Conservation (phyloP, 2,329 filamentous ascomycete genomes). For the Clonostachys byssicola region DNA sequence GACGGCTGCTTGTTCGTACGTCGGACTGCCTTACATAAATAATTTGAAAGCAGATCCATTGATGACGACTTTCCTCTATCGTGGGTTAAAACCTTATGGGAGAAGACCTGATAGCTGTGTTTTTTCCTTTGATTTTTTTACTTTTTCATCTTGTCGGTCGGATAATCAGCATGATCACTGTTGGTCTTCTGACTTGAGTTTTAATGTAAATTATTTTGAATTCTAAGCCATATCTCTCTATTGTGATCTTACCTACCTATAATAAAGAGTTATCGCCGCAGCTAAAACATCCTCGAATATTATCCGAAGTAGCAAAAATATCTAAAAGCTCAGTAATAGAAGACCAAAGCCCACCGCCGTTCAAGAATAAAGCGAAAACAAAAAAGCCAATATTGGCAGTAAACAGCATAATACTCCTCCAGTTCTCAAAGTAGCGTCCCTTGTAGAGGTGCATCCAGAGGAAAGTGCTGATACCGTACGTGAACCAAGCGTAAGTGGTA, state of each 20-base stretch:
- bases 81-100: no score
- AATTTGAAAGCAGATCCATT: no score
- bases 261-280: constrained; percentile 24
- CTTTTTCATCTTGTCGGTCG: no score
- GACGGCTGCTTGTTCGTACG: no score
- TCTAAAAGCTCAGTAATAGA: constrained; percentile 21
- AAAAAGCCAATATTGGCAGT: constrained; percentile 21
- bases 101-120: no score
- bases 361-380: constrained; percentile 24
- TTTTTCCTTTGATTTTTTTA: no score
- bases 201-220: no score
- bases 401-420: constrained; percentile 19
- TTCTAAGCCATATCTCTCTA: no score
- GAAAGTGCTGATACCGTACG: constrained; percentile 25
- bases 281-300: constrained; percentile 21
- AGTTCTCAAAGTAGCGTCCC: constrained; percentile 16
- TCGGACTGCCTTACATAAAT: no score
- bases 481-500: constrained; percentile 28
- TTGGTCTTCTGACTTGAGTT: no score
- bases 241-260: constrained; percentile 14
- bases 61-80: no score
- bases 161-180: no score
- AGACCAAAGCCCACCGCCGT: constrained; percentile 26
- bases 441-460: constrained; percentile 30
- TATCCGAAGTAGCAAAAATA: constrained; percentile 16